These are phyloP conservation scores for Bruguiera gymnorhiza DNA, from an alignment of 345 rosid genomes.

Conservation along the genomic window DNA sequence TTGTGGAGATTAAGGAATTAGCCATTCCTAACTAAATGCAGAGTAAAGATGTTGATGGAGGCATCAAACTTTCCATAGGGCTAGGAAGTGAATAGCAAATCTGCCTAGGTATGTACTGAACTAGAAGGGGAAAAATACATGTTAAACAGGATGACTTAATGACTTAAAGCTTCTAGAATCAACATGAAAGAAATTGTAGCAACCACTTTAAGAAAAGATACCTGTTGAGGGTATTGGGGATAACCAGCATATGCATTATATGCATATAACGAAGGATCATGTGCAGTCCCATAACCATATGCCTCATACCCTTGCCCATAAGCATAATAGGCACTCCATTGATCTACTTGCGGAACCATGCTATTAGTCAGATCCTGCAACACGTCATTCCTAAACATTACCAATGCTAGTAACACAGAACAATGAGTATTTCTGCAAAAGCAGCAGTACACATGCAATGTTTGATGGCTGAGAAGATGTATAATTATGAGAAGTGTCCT, in stretches of 20 bases:
- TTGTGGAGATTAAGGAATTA: no score
- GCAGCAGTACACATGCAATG: neutral
- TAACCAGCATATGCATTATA: conserved; percentile 89
- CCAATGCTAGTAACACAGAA: conserved; percentile 5
- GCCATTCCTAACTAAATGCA: neutral
- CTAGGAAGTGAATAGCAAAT: neutral
- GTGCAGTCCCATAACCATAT: conserved; percentile 72
- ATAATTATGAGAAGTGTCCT: no score
- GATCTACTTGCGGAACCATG: conserved; percentile 81
- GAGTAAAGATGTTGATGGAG: neutral
- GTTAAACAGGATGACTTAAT: neutral
- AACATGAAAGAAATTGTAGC: neutral
- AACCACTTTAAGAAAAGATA: neutral
- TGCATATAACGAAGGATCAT: conserved; percentile 84
- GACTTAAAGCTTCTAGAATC: neutral
- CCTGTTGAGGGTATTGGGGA: conserved; percentile 87
- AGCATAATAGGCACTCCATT: conserved; percentile 87
- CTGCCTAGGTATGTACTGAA: neutral
- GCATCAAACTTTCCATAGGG: neutral
- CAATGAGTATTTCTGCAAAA: neutral
- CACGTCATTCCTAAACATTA: conserved; percentile 22
- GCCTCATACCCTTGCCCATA: conserved; percentile 95
- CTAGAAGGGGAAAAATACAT: neutral
- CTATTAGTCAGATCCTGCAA: conserved; percentile 59
- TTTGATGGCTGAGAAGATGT: neutral